Conservation (phyloP, 257 asterid species). For the Cynanchum wilfordii region DNA sequence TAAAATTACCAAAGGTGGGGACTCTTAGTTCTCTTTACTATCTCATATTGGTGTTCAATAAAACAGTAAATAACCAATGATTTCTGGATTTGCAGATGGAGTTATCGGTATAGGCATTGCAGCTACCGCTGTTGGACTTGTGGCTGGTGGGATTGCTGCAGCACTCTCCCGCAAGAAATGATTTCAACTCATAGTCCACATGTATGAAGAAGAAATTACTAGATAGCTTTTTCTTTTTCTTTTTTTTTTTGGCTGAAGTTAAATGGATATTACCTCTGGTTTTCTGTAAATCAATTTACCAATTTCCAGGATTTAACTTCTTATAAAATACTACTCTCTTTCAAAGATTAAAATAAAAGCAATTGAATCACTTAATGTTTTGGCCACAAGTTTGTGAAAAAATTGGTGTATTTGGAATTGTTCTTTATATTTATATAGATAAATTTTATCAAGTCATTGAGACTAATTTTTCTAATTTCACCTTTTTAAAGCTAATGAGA, state of each 20-base stretch:
- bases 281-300: neutral
- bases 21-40: neutral
- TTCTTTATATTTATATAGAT: too few species aligned
- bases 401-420: too few species aligned
- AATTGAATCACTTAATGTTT: too few species aligned
- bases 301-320: neutral
- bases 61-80: neutral
- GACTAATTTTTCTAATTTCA: too few species aligned
- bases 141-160: slow-evolving; percentile 87
- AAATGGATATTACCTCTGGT: neutral
- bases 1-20: slow-evolving; percentile 66
- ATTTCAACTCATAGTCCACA: slow-evolving; percentile 1
- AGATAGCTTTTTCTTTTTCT: neutral
- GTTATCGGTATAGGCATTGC: slow-evolving; percentile 84
- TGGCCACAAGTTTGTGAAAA: too few species aligned
- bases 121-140: slow-evolving; percentile 75
- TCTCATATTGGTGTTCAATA: neutral
- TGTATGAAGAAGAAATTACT: neutral
- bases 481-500: too few species aligned
- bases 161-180: slow-evolving; percentile 68
- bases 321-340: too few species aligned
- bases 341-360: too few species aligned
- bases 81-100: slow-evolving; percentile 43
- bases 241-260: neutral
- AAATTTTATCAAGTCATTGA: too few species aligned